Conservation (phyloP, 495 filamentous ascomycete species). For the Aspergillus ellipticus region DNA sequence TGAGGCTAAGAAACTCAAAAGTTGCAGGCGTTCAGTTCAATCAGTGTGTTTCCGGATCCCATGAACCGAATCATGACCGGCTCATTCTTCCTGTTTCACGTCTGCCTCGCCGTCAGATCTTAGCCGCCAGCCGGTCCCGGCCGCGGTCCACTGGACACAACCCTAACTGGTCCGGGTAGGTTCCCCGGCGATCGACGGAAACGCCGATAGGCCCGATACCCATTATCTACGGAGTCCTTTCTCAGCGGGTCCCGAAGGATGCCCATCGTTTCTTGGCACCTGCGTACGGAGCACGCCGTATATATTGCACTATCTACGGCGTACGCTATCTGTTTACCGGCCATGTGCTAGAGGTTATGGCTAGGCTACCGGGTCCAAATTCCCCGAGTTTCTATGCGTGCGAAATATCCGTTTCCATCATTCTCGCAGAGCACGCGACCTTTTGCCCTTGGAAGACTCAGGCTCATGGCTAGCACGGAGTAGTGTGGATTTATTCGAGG, state of each 20-base stretch:
- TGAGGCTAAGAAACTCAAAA: not conserved
- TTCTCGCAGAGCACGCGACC: too few species aligned
- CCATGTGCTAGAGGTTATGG: too few species aligned
- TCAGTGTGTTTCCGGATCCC: not conserved
- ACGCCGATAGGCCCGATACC: not conserved
- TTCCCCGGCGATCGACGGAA: not conserved
- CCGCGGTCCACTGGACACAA: not conserved
- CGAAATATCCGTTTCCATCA: too few species aligned
- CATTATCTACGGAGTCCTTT: not conserved
- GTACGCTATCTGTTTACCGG: too few species aligned
- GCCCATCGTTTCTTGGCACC: not conserved
- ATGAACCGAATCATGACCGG: not conserved
- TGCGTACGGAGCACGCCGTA: too few species aligned
- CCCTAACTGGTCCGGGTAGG: not conserved
- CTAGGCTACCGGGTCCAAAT: too few species aligned
- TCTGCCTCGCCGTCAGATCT: not conserved
- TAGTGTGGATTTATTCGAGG: not conserved
- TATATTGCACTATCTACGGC: too few species aligned
- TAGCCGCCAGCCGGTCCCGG: not conserved
- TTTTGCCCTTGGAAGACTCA: not conserved
- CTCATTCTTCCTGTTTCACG: not conserved
- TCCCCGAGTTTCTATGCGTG: too few species aligned
- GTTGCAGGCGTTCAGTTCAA: not conserved
- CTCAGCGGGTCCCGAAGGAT: not conserved
- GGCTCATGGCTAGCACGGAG: not conserved